Evolutionary conservation across 495 filamentous ascomycete species (phyloP).

Genomic region (Aspergillus haitiensis): DNA sequence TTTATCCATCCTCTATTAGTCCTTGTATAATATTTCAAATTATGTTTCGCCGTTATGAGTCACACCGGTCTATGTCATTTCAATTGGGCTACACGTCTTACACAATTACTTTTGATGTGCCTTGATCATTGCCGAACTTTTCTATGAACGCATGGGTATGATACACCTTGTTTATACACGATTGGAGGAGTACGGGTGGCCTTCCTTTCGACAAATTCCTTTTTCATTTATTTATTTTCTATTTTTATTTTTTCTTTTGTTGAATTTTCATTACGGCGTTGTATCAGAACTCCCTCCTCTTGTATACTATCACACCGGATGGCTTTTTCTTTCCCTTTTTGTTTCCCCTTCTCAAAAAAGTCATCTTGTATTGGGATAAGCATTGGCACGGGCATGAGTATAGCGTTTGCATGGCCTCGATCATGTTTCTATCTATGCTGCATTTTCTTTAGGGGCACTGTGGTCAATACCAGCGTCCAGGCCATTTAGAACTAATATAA

Average conservation of each 20-base stretch:
- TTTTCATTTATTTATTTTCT: constrained; percentile 22
- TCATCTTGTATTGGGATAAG: constrained; percentile 16
- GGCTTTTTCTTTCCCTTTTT: constrained; percentile 10
- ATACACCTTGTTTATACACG: constrained; percentile 38
- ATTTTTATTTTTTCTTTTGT: constrained; percentile 25
- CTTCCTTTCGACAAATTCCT: constrained; percentile 29
- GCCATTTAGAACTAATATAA: constrained; percentile 17
- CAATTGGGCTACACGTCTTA: constrained; percentile 21
- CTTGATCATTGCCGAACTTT: constrained; percentile 16
- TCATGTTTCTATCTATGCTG: constrained; percentile 16
- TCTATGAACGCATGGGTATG: constrained; percentile 42
- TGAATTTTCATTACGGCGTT: constrained; percentile 20
- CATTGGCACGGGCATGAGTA: constrained; percentile 19
- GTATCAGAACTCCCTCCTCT: constrained; percentile 39
- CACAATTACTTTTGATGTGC: constrained; percentile 23
- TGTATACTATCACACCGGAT: constrained; percentile 35
- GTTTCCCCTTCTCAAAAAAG: constrained; percentile 14
- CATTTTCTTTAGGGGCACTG: constrained; percentile 6
- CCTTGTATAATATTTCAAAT: constrained; percentile 49
- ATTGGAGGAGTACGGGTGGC: constrained; percentile 41
- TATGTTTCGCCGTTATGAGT: constrained; percentile 33
- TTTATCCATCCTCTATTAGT: constrained; percentile 20
- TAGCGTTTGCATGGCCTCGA: constrained; percentile 18
- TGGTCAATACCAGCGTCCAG: constrained; percentile 4
- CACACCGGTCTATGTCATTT: constrained; percentile 24